Percentiles rank a stretch among this genome's conserved stretches.
Conservation (phyloP, 2,329 filamentous ascomycete species). For the Rutstroemia sp. region DNA sequence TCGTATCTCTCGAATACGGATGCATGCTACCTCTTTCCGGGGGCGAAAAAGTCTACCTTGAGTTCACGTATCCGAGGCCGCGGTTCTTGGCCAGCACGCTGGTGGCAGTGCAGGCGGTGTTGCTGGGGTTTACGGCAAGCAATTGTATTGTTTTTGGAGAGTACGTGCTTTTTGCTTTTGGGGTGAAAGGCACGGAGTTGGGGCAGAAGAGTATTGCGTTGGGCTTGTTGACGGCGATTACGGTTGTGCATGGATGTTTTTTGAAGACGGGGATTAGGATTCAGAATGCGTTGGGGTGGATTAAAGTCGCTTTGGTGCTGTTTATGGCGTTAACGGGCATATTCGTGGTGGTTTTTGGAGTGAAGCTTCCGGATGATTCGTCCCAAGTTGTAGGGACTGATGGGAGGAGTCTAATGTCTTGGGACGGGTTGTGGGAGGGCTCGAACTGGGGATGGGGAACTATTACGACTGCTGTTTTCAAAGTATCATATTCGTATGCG, state of each 20-base stretch:
- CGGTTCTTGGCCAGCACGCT: conserved; percentile 44
- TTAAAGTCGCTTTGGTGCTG: conserved; percentile 52
- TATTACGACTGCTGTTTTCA: conserved; percentile 48
- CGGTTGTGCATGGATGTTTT: conserved; percentile 51
- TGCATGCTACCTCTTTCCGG: conserved; percentile 39
- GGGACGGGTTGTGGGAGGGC: conserved; percentile 52
- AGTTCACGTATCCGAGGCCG: conserved; percentile 45
- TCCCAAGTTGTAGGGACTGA: conserved; percentile 7
- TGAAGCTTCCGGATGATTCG: conserved; percentile 20
- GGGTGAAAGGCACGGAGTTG: conserved; percentile 37
- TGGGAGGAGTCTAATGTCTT: conserved; percentile 23
- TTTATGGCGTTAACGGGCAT: conserved; percentile 56
- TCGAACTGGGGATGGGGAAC: conserved; percentile 63
- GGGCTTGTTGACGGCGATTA: conserved; percentile 48
- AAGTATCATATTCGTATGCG: conserved; percentile 48
- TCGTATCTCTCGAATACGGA: conserved; percentile 40
- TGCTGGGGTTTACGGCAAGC: conserved; percentile 44
- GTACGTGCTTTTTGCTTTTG: conserved; percentile 40
- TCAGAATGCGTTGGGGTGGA: conserved; percentile 55
- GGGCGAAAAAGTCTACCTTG: conserved; percentile 47
- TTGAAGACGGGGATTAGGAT: conserved; percentile 49
- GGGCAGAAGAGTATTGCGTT: conserved; percentile 38
- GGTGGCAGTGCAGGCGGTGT: conserved; percentile 42
- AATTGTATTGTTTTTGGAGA: conserved; percentile 46
- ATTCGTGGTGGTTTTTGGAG: conserved; percentile 46